Base-by-base conservation (phyloP, 179 eudicot genomes). In the Dionaea muscipula region DNA sequence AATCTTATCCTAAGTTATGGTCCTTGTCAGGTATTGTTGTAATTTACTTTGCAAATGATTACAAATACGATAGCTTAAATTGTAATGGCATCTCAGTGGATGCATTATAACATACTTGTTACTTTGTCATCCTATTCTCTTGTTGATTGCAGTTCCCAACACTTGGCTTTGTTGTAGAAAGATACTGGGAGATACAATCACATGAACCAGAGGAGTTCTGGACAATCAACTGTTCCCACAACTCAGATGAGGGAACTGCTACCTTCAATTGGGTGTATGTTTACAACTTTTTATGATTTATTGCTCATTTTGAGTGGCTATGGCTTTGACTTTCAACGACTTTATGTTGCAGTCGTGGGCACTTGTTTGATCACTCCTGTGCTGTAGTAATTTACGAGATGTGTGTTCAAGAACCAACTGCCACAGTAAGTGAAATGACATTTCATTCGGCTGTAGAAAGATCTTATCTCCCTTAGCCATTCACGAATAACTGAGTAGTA, bases 151-250 rank as follows among this genome's bases (percentile, higher is more conserved):
- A 91, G 98, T 91, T 87, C 56, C 96, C 96, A 20, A 91, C 96
- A 4, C 86, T 87, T 55, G 96, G 98, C 20, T 91, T 91, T 81
- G 64, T 87, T 47, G 98, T 91, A 63, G 98, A 91, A 69, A 74
- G 98, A 51, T 91, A 78, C 68, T 91, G 98, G 98, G 96, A 91
- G 72, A 81, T 75, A 59, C 91, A 80, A 66, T 70, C 95, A 31
- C 98, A 91, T 57, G 94, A 87, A 72, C 74, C 80, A 47, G 98
- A 91, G 84, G 94, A 91, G 52, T 91, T 87, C 64, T 91, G 98
- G 95, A 72, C 83, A 41, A 84, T 91, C 67, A 84, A 81, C 51
- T 91, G 98, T 61, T 75, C 89, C 61, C 98, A 91, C 74, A 79
- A 69, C 41, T 73, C 93, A 24, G 85, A 80, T 60, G 88, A 91